Base-by-base conservation (phyloP, 768 basidiomycete genomes). In the Termitomyces heimii region DNA sequence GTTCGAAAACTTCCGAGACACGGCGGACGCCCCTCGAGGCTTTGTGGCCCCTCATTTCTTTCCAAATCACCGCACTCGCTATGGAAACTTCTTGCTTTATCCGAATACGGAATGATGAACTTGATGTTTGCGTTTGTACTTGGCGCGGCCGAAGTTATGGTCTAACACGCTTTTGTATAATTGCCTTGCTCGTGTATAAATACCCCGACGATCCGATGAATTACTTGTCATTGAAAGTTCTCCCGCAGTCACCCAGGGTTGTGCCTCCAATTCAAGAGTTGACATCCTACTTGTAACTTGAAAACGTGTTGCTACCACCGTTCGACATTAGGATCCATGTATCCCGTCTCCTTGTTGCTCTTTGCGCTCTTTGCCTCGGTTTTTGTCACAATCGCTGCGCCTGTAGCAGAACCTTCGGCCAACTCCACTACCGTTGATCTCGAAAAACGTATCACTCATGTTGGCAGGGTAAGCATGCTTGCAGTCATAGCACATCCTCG, bases 361-460 rank as follows among this genome's bases (percentile, higher is more conserved):
- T 65, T 75, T 58, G 65, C 75, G 29, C 60, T 84, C 65, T 71
- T 78, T 66, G 67, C 76, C 53, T 71, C 77, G 61, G 45, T 80
- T 58, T 62, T 78, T 56, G 60, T 75, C 50, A 66, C 68, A 42
- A 63, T 79, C 57, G 82, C 81, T 20, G 70, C 78, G 8, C 83
- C 83, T 28, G 62, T 82, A 9, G 71, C 78, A 28, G 63, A 68
- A 58, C 62, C 70, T 63, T 63, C 68, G 52, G 67, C 66, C 24
- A 67, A 63, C 53, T 63, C 64, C 28, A 65, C 67, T 16, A 9
- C 56, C 13, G 55, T 62, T 31, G 63, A 70, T 28, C 73, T 85
- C 35, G 76, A 78, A 57, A 82, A 78, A 67, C 79, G 88, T 53
- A 62, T 72, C 42, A 78, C 81, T 0, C 84, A 78, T 63, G 65